Evolutionary conservation across 2,329 filamentous ascomycete species (phyloP), one percentile per base, ranked within the genome.

Genomic region (Colletotrichum eremochloae): DNA sequence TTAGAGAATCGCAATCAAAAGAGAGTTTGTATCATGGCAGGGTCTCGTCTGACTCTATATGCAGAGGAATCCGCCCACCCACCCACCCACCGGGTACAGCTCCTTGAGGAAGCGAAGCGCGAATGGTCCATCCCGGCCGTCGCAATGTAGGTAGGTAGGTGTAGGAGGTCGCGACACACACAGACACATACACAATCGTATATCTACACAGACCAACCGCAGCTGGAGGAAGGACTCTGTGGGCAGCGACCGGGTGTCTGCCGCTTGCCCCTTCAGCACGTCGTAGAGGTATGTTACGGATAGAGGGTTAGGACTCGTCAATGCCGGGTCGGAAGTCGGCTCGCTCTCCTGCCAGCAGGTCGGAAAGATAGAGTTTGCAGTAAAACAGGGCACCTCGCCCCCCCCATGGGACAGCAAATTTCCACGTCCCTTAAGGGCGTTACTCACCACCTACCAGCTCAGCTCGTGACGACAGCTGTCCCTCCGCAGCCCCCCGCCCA

Each of bases 351-450:
- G 53, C 65, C 66, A 64, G 52, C 53, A 69, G 53, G 55, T 68
- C 60, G 66, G 65, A 60, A 61, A 72, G 69, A 72, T 72, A 65
- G 69, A 72, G 69, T 72, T 72, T 69, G 46, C 57, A 29, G 48
- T 61, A 72, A 72, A 72, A 72, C 69, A 72, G 69, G 66, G 69
- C 69, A 72, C 69, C 61, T 69, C 60, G 60, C 60, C 65, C 60
- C 56, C 55, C 46, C 38, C 60, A 64, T 65, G 66, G 68, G 57
- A 42, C 44, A 65, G 66, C 60, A 56, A 69, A 72, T 69, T 69
- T 72, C 69, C 69, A 72, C 69, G 46, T 72, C 64, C 65, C 44
- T 60, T 60, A 15, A 33, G 48, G 42, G 24, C 57, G 42, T 36
- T 31, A 36, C 33, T 56, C 50, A 29, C 38, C 24, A 46, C 48